Evolutionary conservation across 208 protist genomes (phyloP).

Genomic region (Acanthamoeba triangularis): DNA sequence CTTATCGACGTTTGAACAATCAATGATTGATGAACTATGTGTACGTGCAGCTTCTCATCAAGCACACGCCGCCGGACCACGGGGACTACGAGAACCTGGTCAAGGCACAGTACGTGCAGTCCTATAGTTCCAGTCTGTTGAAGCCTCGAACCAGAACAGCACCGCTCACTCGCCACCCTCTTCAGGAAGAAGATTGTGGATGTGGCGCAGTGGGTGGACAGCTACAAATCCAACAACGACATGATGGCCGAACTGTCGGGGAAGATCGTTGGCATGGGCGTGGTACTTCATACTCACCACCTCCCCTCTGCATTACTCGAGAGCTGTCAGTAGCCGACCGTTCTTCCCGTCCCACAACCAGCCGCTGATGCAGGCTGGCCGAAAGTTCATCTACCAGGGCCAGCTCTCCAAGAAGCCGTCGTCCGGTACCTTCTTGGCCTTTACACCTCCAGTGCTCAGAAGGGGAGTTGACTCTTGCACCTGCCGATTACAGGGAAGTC

Average conservation of each 20-base stretch:
- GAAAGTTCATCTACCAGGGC: not conserved
- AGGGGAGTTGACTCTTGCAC: no score
- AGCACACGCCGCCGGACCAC: not conserved
- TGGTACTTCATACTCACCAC: not conserved
- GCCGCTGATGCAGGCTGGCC: not conserved
- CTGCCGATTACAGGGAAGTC: not conserved
- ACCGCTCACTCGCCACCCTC: no score
- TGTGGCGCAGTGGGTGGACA: not conserved
- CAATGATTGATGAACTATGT: no score
- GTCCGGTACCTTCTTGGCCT: not conserved
- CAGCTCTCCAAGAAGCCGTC: constrained; percentile 9
- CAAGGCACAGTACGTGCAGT: not conserved
- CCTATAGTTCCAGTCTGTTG: no score
- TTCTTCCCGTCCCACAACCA: not conserved
- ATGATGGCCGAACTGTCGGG: not conserved
- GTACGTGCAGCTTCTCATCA: not conserved
- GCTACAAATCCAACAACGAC: constrained; percentile 22
- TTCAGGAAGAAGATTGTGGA: constrained; percentile 31
- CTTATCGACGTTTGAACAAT: no score
- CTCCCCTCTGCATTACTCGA: not conserved
- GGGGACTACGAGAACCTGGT: constrained; percentile 3
- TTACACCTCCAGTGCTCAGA: no score
- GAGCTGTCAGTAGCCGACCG: no score
- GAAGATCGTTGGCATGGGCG: not conserved
- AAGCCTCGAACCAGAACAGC: not conserved